phyloP scores from a whole-genome alignment of 1,284 basidiomycete species.

The Cystobasidium sp. region DNA sequence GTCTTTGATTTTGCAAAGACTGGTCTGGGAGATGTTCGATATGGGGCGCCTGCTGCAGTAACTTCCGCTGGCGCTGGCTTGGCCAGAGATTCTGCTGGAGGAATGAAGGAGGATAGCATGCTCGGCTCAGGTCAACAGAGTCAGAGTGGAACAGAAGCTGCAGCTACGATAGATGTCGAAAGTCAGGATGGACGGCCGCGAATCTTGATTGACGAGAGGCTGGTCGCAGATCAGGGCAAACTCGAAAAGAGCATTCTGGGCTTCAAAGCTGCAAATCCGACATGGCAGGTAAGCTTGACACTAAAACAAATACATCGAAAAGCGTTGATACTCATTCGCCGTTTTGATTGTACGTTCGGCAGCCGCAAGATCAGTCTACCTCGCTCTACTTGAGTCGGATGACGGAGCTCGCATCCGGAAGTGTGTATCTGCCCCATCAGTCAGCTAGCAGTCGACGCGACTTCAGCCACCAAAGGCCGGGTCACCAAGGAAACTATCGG shows the following conservation, averaged over 20 bases:
- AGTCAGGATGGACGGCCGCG: conserved; percentile 55
- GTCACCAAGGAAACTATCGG: background rate
- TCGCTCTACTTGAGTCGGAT: conserved; percentile 44
- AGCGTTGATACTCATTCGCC: background rate
- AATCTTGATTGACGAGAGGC: conserved; percentile 64
- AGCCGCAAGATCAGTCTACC: conserved; percentile 44
- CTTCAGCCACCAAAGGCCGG: background rate
- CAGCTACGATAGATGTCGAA: conserved; percentile 54
- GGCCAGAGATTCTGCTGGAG: background rate
- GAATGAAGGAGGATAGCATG: background rate
- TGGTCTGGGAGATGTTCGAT: conserved; percentile 29
- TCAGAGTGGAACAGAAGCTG: conserved; percentile 1
- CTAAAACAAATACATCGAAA: background rate
- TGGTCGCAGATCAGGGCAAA: conserved; percentile 86
- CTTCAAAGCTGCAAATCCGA: conserved; percentile 61
- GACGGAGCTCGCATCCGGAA: conserved; percentile 27
- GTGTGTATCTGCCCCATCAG: conserved; percentile 4
- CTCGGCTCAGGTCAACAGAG: conserved; percentile 55
- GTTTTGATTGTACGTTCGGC: background rate
- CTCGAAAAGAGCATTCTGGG: conserved; percentile 98
- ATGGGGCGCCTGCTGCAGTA: conserved; percentile 26
- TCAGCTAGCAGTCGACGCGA: background rate
- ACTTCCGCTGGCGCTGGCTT: background rate
- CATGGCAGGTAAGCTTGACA: conserved; percentile 38
- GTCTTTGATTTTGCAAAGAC: conserved; percentile 82